These are phyloP conservation scores for Marvania coccoides DNA, from an alignment of 139 green algal genomes.

Conservation along the genomic window DNA sequence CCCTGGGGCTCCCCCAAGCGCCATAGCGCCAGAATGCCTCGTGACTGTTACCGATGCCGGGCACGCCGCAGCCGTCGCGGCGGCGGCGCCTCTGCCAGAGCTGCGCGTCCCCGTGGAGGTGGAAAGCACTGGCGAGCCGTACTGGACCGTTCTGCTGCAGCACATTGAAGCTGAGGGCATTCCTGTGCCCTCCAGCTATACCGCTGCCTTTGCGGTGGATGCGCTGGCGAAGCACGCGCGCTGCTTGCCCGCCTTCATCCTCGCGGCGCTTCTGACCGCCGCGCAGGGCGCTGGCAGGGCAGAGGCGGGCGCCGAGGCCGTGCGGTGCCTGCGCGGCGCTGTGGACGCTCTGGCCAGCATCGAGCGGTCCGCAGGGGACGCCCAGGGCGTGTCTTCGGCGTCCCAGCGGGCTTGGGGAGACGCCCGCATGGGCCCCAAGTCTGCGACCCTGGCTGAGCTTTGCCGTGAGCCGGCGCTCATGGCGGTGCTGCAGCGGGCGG, in stretches of 20 bases:
- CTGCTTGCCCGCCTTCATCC: slow-evolving; percentile 8
- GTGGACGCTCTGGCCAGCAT: background rate
- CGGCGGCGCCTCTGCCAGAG: background rate
- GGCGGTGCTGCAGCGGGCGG: background rate
- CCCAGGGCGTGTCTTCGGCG: background rate
- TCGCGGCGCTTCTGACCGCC: slow-evolving; percentile 7
- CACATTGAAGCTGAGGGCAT: slow-evolving; percentile 4
- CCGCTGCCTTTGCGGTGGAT: background rate
- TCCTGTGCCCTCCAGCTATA: background rate
- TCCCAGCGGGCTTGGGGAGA: slow-evolving; percentile 17
- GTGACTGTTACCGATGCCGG: slow-evolving; percentile 8
- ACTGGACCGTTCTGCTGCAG: slow-evolving; percentile 16
- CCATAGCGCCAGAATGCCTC: background rate
- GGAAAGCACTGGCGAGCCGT: slow-evolving; percentile 18
- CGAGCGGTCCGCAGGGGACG: background rate
- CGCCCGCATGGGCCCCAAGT: background rate
- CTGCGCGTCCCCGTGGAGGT: slow-evolving; percentile 1
- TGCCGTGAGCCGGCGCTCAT: slow-evolving; percentile 3
- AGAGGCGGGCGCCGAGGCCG: background rate
- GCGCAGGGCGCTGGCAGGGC: background rate
- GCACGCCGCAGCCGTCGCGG: background rate
- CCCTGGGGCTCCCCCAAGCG: background rate
- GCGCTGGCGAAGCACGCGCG: background rate
- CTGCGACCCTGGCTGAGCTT: slow-evolving; percentile 10
- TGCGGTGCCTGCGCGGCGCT: background rate